These are phyloP conservation scores for Mortierella sp. DNA, from an alignment of 371 early-diverging fungal genomes.

Conservation along the genomic window DNA sequence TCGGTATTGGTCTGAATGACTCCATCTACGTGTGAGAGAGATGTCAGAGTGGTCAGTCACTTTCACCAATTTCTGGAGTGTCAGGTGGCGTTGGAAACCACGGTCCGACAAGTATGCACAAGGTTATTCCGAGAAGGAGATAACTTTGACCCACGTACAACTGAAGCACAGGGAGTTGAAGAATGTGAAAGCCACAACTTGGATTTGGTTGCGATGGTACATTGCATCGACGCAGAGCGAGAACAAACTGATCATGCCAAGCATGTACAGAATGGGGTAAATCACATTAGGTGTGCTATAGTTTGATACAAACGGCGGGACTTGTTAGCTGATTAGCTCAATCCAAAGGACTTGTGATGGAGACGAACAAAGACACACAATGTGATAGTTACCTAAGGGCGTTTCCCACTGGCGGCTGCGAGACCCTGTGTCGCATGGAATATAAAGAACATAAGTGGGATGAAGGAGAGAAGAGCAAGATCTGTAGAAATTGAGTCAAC, in stretches of 20 bases:
- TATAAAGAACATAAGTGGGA: not conserved
- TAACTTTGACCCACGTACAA: slow-evolving; percentile 26
- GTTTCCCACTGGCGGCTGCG: slow-evolving; percentile 12
- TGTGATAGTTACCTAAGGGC: slow-evolving; percentile 23
- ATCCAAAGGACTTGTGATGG: not conserved
- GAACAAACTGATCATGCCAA: slow-evolving; percentile 38
- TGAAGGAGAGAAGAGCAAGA: not conserved
- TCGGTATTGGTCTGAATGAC: slow-evolving; percentile 39
- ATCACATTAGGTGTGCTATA: slow-evolving; percentile 43
- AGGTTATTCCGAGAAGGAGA: too few relatives aligned
- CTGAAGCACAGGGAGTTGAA: slow-evolving; percentile 39
- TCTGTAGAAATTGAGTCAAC: not conserved
- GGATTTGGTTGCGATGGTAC: slow-evolving; percentile 49
- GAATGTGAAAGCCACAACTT: slow-evolving; percentile 45
- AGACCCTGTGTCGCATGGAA: slow-evolving; percentile 2
- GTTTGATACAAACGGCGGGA: not conserved
- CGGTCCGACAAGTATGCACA: too few relatives aligned
- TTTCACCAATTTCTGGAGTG: not conserved
- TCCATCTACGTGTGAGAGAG: slow-evolving; percentile 19
- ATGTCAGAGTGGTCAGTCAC: too few relatives aligned
- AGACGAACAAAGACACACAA: too few relatives aligned
- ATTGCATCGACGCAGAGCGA: slow-evolving; percentile 48
- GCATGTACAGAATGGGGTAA: slow-evolving; percentile 41
- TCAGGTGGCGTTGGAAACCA: too few relatives aligned
- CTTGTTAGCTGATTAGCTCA: too few relatives aligned